These are phyloP conservation scores for Colletotrichum tofieldiae DNA, from an alignment of 2,329 filamentous ascomycete genomes.

Conservation along the genomic window DNA sequence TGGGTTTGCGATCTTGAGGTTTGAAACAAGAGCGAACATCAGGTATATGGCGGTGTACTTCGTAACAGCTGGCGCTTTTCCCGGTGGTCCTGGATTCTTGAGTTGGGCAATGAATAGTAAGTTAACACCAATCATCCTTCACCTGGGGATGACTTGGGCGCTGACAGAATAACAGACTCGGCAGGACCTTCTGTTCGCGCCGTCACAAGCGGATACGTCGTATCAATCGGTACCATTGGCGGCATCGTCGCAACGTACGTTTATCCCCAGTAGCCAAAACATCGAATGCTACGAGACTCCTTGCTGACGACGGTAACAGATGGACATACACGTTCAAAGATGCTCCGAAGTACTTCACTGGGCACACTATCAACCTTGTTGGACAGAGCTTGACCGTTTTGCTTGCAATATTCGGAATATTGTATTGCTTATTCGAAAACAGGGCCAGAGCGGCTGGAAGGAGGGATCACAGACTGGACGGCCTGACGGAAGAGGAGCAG, in stretches of 20 bases:
- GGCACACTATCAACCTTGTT: conserved; percentile 71
- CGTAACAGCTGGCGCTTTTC: conserved; percentile 70
- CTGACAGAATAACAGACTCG: conserved; percentile 56
- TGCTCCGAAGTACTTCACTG: conserved; percentile 62
- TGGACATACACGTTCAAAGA: conserved; percentile 69
- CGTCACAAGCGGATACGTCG: conserved; percentile 69
- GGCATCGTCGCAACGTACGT: conserved; percentile 70
- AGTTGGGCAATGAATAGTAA: conserved; percentile 72
- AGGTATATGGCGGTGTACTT: conserved; percentile 70
- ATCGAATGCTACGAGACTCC: background rate
- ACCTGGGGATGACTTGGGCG: background rate
- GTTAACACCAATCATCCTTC: conserved; percentile 16
- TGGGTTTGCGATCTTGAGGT: conserved; percentile 68
- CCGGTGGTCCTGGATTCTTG: conserved; percentile 71
- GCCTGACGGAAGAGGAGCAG: conserved; percentile 62
- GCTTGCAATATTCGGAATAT: conserved; percentile 64
- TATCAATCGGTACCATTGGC: conserved; percentile 69
- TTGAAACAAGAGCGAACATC: conserved; percentile 58
- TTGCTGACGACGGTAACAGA: conserved; percentile 46
- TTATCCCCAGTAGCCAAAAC: background rate
- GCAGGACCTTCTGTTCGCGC: conserved; percentile 70
- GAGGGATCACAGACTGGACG: conserved; percentile 59
- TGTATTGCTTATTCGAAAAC: conserved; percentile 70
- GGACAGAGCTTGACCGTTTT: conserved; percentile 63
- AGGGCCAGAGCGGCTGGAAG: conserved; percentile 57